These are phyloP conservation scores for Ostreobium quekettii DNA, from an alignment of 139 green algal genomes.

Conservation along the genomic window DNA sequence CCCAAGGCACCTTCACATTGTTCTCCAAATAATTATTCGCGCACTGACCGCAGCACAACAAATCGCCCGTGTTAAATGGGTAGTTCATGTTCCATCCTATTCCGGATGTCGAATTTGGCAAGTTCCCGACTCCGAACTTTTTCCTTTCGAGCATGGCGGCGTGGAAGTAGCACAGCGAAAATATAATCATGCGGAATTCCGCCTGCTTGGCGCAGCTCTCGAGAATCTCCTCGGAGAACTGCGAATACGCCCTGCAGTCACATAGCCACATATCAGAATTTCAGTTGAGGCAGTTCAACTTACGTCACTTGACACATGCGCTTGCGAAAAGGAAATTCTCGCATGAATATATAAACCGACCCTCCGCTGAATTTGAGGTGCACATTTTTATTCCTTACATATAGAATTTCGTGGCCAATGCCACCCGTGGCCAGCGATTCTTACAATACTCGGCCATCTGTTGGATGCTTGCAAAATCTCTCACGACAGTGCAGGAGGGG, in stretches of 20 bases:
- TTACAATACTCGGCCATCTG: no score
- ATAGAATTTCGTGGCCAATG: no score
- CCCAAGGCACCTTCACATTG: slow-evolving; percentile 79
- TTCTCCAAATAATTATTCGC: slow-evolving; percentile 85
- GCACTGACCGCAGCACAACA: slow-evolving; percentile 75
- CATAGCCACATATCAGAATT: no score
- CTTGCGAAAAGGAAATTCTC: no score
- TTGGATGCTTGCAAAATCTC: no score
- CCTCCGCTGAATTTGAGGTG: no score
- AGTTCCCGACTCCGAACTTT: slow-evolving; percentile 89
- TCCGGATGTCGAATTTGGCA: slow-evolving; percentile 55
- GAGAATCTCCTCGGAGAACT: slow-evolving; percentile 79
- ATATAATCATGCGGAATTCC: slow-evolving; percentile 80
- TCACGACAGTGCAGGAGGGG: no score
- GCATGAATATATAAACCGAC: no score
- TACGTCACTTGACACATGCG: no score
- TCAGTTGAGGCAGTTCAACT: no score
- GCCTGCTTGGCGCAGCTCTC: slow-evolving; percentile 74
- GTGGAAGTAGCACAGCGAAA: slow-evolving; percentile 90
- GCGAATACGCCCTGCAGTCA: slow-evolving; percentile 56
- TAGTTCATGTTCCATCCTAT: slow-evolving; percentile 97
- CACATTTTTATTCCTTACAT: no score
- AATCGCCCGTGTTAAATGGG: slow-evolving; percentile 86
- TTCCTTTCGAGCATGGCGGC: slow-evolving; percentile 81
- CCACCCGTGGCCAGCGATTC: no score